Conservation (phyloP, 2,329 filamentous ascomycete genomes). For the Exophiala bonariae region DNA sequence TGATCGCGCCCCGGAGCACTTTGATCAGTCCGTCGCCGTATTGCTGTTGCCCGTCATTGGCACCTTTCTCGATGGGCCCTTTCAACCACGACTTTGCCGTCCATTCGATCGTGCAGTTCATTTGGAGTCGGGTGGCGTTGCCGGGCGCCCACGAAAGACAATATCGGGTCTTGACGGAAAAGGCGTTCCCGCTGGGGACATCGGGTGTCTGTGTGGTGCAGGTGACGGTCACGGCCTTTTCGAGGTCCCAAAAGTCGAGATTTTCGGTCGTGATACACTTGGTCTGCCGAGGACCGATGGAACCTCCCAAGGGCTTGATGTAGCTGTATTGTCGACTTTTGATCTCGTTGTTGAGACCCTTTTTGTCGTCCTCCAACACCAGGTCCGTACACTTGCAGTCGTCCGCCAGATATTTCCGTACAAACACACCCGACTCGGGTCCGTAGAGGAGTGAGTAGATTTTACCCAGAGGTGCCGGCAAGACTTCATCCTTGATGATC, state of each 20-base stretch:
- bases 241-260: slow-evolving; percentile 80
- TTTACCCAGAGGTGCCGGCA: slow-evolving; percentile 86
- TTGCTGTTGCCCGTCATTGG: slow-evolving; percentile 80
- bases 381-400: slow-evolving; percentile 83
- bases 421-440: slow-evolving; percentile 72
- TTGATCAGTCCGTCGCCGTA: slow-evolving; percentile 81
- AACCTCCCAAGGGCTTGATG: slow-evolving; percentile 81
- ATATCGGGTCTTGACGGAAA: slow-evolving; percentile 89
- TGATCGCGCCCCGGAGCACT: slow-evolving; percentile 71
- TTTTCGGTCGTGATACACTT: slow-evolving; percentile 88
- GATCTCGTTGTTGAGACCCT: slow-evolving; percentile 72
- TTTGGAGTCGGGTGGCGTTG: slow-evolving; percentile 79
- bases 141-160: slow-evolving; percentile 89
- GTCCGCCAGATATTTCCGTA: slow-evolving; percentile 79
- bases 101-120: slow-evolving; percentile 94
- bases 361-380: slow-evolving; percentile 78
- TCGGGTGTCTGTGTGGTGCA: slow-evolving; percentile 88
- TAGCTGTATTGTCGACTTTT: slow-evolving; percentile 77
- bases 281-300: slow-evolving; percentile 90
- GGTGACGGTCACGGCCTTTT: slow-evolving; percentile 81
- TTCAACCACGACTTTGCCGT: slow-evolving; percentile 97
- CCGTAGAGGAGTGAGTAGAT: slow-evolving; percentile 89
- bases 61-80: slow-evolving; percentile 93
- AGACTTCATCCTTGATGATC: slow-evolving; percentile 78
- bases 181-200: slow-evolving; percentile 90